Evolutionary conservation across 2,329 filamentous ascomycete genomes (phyloP).

Genomic region (Gaeumannomyces tritici): DNA sequence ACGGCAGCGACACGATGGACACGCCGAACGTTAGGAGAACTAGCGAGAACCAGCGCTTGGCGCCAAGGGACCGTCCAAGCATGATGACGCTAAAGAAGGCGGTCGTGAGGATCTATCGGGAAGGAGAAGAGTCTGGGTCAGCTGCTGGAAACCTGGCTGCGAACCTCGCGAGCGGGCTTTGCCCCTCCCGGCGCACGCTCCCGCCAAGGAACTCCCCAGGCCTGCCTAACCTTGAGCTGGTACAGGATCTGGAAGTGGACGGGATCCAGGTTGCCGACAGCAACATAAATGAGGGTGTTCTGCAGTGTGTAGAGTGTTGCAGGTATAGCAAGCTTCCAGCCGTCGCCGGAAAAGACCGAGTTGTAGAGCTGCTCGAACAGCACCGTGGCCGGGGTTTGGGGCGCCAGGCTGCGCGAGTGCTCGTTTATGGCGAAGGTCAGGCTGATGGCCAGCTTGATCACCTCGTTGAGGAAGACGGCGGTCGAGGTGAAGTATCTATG

Average conservation of each 20-base stretch:
- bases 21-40: slow-evolving; percentile 74
- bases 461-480: slow-evolving; percentile 86
- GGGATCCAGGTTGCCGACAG: slow-evolving; percentile 81
- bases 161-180: not conserved
- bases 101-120: slow-evolving; percentile 65
- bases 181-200: not conserved
- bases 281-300: slow-evolving; percentile 89
- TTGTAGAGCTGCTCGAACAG: slow-evolving; percentile 72
- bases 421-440: slow-evolving; percentile 84
- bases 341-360: slow-evolving; percentile 78
- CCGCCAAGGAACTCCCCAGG: not conserved
- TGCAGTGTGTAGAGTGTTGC: slow-evolving; percentile 83
- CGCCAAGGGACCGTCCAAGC: slow-evolving; percentile 59
- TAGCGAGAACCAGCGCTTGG: slow-evolving; percentile 71
- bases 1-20: slow-evolving; percentile 73
- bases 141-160: no score
- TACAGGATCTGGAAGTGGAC: slow-evolving; percentile 91
- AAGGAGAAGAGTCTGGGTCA: not conserved
- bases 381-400: slow-evolving; percentile 70
- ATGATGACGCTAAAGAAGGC: slow-evolving; percentile 79
- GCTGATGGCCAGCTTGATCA: slow-evolving; percentile 81
- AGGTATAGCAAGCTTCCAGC: slow-evolving; percentile 89
- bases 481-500: slow-evolving; percentile 91
- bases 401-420: slow-evolving; percentile 65
- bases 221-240: slow-evolving; percentile 64